Base-by-base conservation (phyloP, 2,329 filamentous ascomycete genomes). In the Aspergillus hiratsukae region DNA sequence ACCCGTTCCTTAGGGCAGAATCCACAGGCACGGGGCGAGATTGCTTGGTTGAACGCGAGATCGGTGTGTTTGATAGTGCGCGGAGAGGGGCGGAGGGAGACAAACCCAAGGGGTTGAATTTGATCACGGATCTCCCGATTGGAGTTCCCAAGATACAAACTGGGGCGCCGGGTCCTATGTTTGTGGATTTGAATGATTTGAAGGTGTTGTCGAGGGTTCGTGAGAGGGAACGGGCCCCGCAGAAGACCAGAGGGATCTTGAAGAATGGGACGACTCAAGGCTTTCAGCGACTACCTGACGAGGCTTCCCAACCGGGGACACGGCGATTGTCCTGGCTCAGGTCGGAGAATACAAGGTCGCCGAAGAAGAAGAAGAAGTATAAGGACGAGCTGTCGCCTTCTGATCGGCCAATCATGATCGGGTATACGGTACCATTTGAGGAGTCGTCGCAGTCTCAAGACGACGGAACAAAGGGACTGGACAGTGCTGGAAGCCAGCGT, bases 351-450 rank as follows among this genome's bases (percentile, higher is more conserved):
- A 55, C 61, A 41, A 45, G 63, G 49, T 58, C 59, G 19, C 63
- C 60, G 27, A 64, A 53, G 23, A 70, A 70, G 28, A 64, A 53
- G 21, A 70, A 70, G 55, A 66, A 61, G n/a, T 60, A 54, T 7
- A 66, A 65, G 14, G 56, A 71, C 40, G 73, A 69, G 6, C 58
- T 78, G 5, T 80, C 77, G 3, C 76, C 77, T 2, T 76, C 74
- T 1, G 76, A 78, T 57, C 66, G 75, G 11, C 72, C 75, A 11
- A 75, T 80, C 17, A 69, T 77, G 57, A 80, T 80, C 53, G 78
- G 78, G 10, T 68, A 78, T 9, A 72, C 70, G 4, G 67, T 80
- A 19, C 73, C 76, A 29, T 65, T 64, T 46, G 58, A 70, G 45
- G 70, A 74, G 49, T 63, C 71, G 5, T 57, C 58, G 29, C 54